These are phyloP conservation scores for Globisporangium solare DNA, from an alignment of 352 stramenopile species.

Conservation along the genomic window DNA sequence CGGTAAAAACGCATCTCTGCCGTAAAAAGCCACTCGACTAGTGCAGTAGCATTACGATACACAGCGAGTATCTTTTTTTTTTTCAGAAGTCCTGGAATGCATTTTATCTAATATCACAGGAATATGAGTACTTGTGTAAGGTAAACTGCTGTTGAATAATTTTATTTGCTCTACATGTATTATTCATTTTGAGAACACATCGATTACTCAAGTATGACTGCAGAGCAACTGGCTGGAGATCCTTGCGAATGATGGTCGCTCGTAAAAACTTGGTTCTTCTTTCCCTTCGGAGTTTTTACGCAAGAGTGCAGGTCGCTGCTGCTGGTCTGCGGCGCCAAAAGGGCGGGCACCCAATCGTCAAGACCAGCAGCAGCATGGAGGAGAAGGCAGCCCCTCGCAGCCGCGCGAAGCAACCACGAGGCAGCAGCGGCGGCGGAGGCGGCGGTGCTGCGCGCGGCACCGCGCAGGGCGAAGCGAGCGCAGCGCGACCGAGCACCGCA, in stretches of 20 bases:
- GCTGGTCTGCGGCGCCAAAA: background rate
- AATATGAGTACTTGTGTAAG: too few relatives aligned
- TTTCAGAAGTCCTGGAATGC: too few relatives aligned
- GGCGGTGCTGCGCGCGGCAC: background rate
- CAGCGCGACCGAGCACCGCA: background rate
- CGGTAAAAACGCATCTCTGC: background rate
- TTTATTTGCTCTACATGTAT: too few relatives aligned
- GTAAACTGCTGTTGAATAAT: too few relatives aligned
- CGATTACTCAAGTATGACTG: too few relatives aligned
- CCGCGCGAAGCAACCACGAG: constrained; percentile 6
- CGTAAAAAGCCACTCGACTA: constrained; percentile 4
- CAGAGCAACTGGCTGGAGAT: too few relatives aligned
- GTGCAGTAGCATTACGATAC: too few relatives aligned
- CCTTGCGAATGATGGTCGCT: background rate
- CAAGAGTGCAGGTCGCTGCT: background rate
- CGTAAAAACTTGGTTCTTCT: constrained; percentile 4
- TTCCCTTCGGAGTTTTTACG: constrained; percentile 4
- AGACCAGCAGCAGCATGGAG: constrained; percentile 6
- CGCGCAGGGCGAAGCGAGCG: background rate
- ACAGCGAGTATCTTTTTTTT: too few relatives aligned
- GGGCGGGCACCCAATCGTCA: constrained; percentile 1
- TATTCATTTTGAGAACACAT: too few relatives aligned
- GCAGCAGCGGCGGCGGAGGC: background rate
- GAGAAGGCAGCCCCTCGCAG: background rate
- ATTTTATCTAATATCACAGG: too few relatives aligned